These are phyloP conservation scores for Serendipita sp. DNA, from an alignment of 768 basidiomycete species.

Conservation along the genomic window DNA sequence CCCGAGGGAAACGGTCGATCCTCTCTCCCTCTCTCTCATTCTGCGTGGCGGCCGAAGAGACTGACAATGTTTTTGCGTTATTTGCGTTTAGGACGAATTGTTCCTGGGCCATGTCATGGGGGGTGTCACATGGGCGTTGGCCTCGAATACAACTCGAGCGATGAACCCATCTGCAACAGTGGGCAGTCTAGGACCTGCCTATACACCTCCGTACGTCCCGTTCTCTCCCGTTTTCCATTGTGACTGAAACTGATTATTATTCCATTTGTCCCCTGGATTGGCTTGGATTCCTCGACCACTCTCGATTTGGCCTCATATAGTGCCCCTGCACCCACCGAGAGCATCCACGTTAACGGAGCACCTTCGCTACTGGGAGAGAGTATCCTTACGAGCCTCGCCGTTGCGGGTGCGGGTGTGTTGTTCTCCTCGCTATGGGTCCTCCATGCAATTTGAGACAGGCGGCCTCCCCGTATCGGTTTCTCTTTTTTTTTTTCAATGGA, in stretches of 20 bases:
- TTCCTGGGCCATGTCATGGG: conserved; percentile 62
- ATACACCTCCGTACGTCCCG: neutral
- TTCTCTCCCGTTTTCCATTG: neutral
- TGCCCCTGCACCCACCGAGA: neutral
- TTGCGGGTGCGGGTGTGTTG: neutral
- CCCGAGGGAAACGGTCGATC: neutral
- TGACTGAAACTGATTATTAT: neutral
- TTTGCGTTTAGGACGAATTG: conserved; percentile 45
- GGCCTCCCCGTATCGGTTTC: neutral
- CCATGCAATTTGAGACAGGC: neutral
- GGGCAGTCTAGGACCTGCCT: conserved; percentile 23
- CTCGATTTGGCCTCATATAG: neutral
- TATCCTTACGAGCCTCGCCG: neutral
- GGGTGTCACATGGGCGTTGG: conserved; percentile 59
- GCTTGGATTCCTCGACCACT: neutral
- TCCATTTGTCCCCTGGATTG: neutral
- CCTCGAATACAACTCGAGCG: conserved; percentile 53
- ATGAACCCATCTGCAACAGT: conserved; percentile 46
- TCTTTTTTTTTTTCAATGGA: neutral
- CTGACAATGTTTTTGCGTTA: too few species aligned
- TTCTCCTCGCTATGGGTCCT: neutral
- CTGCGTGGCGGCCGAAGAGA: too few species aligned
- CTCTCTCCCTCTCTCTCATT: neutral
- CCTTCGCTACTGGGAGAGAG: neutral
- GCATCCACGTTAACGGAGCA: neutral